Evolutionary conservation across 805 yeast genomes (phyloP), one percentile per base, ranked within the genome.

Genomic region (Metschnikowia corniflorae): DNA sequence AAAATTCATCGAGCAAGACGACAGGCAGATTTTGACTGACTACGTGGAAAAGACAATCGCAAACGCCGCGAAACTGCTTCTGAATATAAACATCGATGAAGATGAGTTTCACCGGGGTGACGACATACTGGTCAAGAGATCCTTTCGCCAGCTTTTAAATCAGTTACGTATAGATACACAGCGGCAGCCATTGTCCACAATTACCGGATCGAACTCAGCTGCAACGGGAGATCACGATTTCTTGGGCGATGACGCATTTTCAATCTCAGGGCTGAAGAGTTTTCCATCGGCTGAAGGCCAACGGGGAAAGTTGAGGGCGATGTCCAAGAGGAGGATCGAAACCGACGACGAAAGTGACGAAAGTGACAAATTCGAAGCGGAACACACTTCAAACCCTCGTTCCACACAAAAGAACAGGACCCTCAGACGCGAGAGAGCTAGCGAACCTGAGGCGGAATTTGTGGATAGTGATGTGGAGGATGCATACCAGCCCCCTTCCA

Each of bases 1-100:
- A 35, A 73, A 71, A 38, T 83, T 78, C 54, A 80, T 93, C 4
- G 87, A 82, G 29, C 86, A 85, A 46, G 96, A 88, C 42, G 96
- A 89, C 55, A 85, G 82, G 52, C 63, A 68, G 23, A 78, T 89
- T 0, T 62, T 91, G 33, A 77, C 75, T 27, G 74, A 70, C n/a
- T 82, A 76, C 48, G 73, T 84, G 16, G 75, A 75, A 29, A 55
- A 60, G 17, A 86, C 82, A 47, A 61, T 80, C 29, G 63, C 60
- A 7, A 70, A 65, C 21, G 83, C 79, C 46, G 65, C 78, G 13
- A 63, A 71, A 12, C 52, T 76, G 42, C 54, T 82, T 27, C 53
- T 70, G 33, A 54, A 69, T 3, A 59, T 65, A 58, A 62, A 75
- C 47, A 63, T 59, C 13, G 65, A 71, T 32, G 61, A 66, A 3